Evolutionary conservation across 2,329 filamentous ascomycete species (phyloP).

Genomic region (Fusarium haematococcum): DNA sequence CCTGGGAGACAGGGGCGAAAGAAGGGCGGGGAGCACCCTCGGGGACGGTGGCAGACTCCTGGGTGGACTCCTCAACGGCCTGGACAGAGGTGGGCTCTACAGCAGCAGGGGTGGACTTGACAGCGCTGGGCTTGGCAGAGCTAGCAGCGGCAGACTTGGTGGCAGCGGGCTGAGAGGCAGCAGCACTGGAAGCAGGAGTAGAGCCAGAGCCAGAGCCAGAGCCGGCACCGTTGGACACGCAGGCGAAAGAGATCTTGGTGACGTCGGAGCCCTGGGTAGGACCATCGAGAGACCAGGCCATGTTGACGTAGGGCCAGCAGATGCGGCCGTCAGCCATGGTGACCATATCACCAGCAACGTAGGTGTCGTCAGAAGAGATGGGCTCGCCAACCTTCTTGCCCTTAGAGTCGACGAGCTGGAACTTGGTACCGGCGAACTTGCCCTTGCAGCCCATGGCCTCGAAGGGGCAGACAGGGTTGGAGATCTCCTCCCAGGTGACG

Average conservation of each 20-base stretch:
- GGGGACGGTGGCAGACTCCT: slow-evolving; percentile 12
- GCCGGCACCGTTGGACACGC: slow-evolving; percentile 46
- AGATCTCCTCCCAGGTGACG: slow-evolving; percentile 72
- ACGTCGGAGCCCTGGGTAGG: slow-evolving; percentile 39
- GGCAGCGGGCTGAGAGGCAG: slow-evolving; percentile 14
- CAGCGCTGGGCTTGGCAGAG: slow-evolving; percentile 15
- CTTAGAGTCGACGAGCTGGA: slow-evolving; percentile 65
- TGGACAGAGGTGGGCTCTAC: slow-evolving; percentile 12
- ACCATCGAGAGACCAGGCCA: slow-evolving; percentile 59
- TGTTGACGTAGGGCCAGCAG: slow-evolving; percentile 71
- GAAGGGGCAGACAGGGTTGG: slow-evolving; percentile 64
- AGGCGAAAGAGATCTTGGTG: slow-evolving; percentile 66
- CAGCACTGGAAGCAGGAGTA: slow-evolving; percentile 2
- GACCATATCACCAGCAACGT: slow-evolving; percentile 72
- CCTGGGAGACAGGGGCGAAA: slow-evolving; percentile 21
- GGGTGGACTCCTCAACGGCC: slow-evolving; percentile 21
- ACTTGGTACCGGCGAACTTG: slow-evolving; percentile 68
- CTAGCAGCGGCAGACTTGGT: slow-evolving; percentile 18
- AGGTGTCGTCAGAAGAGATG: slow-evolving; percentile 63
- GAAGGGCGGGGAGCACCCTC: slow-evolving; percentile 36
- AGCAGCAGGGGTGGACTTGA: slow-evolving; percentile 12
- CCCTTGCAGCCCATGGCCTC: slow-evolving; percentile 71
- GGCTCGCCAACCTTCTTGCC: slow-evolving; percentile 65
- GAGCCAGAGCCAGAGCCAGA: slow-evolving; percentile 7
- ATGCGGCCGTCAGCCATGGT: slow-evolving; percentile 68